Conservation (phyloP, 768 basidiomycete genomes). For the Tulasnella sp. region DNA sequence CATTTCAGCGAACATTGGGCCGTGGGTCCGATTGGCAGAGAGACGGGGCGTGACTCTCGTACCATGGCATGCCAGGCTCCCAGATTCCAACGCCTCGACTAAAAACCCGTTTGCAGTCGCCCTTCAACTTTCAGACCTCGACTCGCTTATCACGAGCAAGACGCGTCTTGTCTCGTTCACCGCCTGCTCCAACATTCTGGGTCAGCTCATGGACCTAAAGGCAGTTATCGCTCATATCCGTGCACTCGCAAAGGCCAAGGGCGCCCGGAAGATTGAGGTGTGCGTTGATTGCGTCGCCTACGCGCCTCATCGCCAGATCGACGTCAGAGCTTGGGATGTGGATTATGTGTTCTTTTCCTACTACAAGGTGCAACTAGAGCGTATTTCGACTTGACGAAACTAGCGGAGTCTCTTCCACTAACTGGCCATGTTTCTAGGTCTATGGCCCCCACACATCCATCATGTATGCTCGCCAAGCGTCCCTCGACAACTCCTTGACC, state of each 20-base stretch:
- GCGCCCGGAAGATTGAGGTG: constrained; percentile 51
- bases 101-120: constrained; percentile 55
- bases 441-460: constrained; percentile 64
- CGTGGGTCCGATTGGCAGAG: constrained; percentile 64
- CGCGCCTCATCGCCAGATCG: constrained; percentile 58
- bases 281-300: constrained; percentile 71
- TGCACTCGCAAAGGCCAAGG: constrained; percentile 38
- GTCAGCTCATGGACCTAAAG: constrained; percentile 50
- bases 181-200: constrained; percentile 66
- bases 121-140: constrained; percentile 42
- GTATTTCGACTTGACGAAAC: not conserved
- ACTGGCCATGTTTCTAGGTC: constrained; percentile 36
- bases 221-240: constrained; percentile 43
- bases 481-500: constrained; percentile 41
- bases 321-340: constrained; percentile 67
- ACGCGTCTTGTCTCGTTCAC: constrained; percentile 66
- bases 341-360: constrained; percentile 62
- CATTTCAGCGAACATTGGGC: constrained; percentile 52
- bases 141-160: constrained; percentile 49
- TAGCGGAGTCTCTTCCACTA: too few relatives aligned
- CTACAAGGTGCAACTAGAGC: constrained; percentile 74
- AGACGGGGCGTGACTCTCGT: constrained; percentile 45
- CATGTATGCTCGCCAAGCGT: constrained; percentile 44
- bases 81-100: constrained; percentile 30
- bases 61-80: constrained; percentile 41